Evolutionary conservation across 2,329 filamentous ascomycete species (phyloP), one percentile per base, ranked within the genome.

Genomic region (Zymoseptoria brevis): DNA sequence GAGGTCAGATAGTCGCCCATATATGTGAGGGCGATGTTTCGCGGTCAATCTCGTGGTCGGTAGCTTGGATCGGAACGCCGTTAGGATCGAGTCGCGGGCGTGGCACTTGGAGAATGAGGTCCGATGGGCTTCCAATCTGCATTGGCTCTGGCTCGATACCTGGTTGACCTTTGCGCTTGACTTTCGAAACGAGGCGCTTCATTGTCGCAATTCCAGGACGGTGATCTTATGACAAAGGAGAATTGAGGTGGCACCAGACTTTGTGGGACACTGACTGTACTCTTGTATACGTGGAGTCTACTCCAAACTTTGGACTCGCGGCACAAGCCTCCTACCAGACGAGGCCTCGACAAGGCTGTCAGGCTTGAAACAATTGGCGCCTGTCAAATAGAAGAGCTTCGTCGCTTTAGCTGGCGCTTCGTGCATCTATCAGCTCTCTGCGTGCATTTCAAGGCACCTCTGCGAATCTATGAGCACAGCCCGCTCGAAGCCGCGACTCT

Each of bases 1-100:
- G 26, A 30, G 6, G 7, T 11, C 56, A 57, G 35, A 24, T 53
- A 57, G 19, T 26, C 50, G 30, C 21, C 50, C 50, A 57, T 45
- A 22, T 54, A 41, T 2, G 30, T 24, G 26, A 57, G 26, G 26
- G 56, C 56, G n/a, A 22, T 21, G 11, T 52, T 21, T 52, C 48
- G 21, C 55, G 48, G n/a, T 51, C 50, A 9, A 53, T 51, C 19
- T 57, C 55, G 29, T 57, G 50, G 19, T 57, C 55, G 8, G 22
- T 24, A 11, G 49, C 49, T 24, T 50, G 49, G 19, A 50, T 50
- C 19, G 49, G 49, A 4, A 19, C 13, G 22, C 49, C 49, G 22
- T 50, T 50, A 1, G 49, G 19, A 13, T 50, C 49, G 8, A 50
- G 49, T 24, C 22, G 49, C 9, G n/a, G 49, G 22, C 49, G 49